A percentile compares a stretch with the other conserved stretches of the same genome.
Evolutionary conservation across 2,329 filamentous ascomycete genomes (phyloP).

Genomic region (Huntiella moniliformis): DNA sequence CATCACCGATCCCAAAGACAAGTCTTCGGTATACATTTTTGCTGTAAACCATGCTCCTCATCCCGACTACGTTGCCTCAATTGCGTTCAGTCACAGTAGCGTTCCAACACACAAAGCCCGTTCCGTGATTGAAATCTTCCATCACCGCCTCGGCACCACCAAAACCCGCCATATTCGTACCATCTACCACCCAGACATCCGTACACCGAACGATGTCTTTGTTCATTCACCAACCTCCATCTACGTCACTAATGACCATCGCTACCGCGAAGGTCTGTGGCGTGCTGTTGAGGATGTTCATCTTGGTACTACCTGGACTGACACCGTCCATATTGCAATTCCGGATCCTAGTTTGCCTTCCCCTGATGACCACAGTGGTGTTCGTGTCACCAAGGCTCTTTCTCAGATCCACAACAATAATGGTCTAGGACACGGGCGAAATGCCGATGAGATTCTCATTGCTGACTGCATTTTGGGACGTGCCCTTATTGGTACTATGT

Average conservation of each 20-base stretch:
- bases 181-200: slow-evolving; percentile 31
- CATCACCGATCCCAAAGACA: slow-evolving; percentile 26
- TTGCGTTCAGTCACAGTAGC: neutral
- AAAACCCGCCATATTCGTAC: slow-evolving; percentile 30
- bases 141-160: slow-evolving; percentile 27
- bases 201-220: slow-evolving; percentile 40
- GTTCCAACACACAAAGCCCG: slow-evolving; percentile 19
- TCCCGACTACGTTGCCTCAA: slow-evolving; percentile 18
- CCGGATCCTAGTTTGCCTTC: slow-evolving; percentile 8
- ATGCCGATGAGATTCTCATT: slow-evolving; percentile 24
- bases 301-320: slow-evolving; percentile 27
- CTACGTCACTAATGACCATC: slow-evolving; percentile 42
- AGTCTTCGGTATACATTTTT: slow-evolving; percentile 35
- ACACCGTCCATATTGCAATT: slow-evolving; percentile 22
- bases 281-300: slow-evolving; percentile 29
- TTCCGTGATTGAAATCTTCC: slow-evolving; percentile 40
- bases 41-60: slow-evolving; percentile 41
- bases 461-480: slow-evolving; percentile 25
- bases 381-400: slow-evolving; percentile 26
- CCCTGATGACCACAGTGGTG: slow-evolving; percentile 17
- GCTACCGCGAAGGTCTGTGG: slow-evolving; percentile 28
- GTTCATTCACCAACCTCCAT: slow-evolving; percentile 28
- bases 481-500: slow-evolving; percentile 19
- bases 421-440: slow-evolving; percentile 31
- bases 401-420: slow-evolving; percentile 33